Conservation (phyloP, 768 basidiomycete genomes). For the Psilocybe tampanensis region DNA sequence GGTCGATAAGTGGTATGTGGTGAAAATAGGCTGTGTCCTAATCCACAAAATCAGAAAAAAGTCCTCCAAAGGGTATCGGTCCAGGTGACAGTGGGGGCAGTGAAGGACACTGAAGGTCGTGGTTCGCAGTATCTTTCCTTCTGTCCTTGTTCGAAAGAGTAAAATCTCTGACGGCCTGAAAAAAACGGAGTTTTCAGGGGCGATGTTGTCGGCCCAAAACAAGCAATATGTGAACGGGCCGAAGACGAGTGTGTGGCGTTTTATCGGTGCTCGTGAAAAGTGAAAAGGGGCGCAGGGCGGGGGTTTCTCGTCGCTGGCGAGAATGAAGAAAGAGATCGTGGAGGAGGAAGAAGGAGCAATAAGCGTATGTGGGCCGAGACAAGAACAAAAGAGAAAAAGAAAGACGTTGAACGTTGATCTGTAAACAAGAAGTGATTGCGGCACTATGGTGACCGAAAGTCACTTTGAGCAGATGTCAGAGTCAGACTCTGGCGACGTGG, state of each 20-base stretch:
- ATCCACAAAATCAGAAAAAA: background rate
- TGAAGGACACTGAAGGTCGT: background rate
- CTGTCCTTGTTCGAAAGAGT: background rate
- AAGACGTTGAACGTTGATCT: background rate
- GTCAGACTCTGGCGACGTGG: background rate
- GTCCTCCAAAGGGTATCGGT: background rate
- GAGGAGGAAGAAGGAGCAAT: background rate
- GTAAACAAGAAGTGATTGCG: background rate
- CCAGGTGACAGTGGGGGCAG: background rate
- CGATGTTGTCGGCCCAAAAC: background rate
- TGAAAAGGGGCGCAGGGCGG: background rate
- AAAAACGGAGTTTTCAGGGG: background rate
- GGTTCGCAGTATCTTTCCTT: background rate
- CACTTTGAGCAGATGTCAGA: background rate
- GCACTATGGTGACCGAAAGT: slow-evolving; percentile 1
- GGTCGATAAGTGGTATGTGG: no score
- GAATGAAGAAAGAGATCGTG: background rate
- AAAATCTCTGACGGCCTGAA: background rate
- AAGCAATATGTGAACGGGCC: background rate
- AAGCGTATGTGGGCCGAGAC: background rate
- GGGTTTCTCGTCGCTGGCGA: background rate
- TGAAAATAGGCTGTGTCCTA: no score
- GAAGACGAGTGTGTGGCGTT: background rate
- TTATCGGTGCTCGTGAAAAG: background rate
- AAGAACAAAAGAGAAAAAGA: background rate